These are phyloP conservation scores for Nannochloropsis salina DNA, from an alignment of 108 stramenopile genomes.

Conservation along the genomic window DNA sequence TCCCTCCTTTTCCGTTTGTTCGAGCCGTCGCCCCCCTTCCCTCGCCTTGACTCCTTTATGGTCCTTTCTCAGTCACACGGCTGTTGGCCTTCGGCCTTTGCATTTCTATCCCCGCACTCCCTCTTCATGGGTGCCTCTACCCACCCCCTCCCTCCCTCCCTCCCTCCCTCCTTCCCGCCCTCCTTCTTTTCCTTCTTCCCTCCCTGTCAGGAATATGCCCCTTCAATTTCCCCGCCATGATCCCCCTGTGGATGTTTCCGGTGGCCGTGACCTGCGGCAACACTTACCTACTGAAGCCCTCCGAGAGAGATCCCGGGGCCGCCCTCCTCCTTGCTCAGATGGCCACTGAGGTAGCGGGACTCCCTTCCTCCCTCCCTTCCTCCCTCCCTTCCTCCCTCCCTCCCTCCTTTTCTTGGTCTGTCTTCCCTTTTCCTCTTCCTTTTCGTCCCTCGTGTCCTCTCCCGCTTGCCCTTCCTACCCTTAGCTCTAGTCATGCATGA, in stretches of 20 bases:
- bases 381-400: not conserved
- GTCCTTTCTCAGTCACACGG: too few relatives aligned
- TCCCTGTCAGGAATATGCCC: slow-evolving; percentile 60
- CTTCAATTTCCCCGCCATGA: slow-evolving; percentile 94
- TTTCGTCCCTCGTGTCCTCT: not conserved
- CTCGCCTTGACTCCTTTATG: too few relatives aligned
- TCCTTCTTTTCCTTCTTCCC: not conserved
- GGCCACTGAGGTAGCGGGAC: slow-evolving; percentile 57
- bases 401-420: not conserved
- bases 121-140: too few relatives aligned
- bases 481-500: too few relatives aligned
- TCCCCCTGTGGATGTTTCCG: slow-evolving; percentile 93
- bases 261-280: slow-evolving; percentile 85
- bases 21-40: too few relatives aligned
- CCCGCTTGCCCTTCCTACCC: too few relatives aligned
- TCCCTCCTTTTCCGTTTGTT: too few relatives aligned
- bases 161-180: not conserved
- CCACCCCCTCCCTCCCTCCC: not conserved
- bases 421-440: not conserved
- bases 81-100: too few relatives aligned
- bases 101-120: too few relatives aligned
- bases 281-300: slow-evolving; percentile 77
- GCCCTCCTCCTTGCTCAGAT: slow-evolving; percentile 66
- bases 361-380: not conserved
- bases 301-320: slow-evolving; percentile 53